Evolutionary conservation across 1,284 basidiomycete genomes (phyloP).

Genomic region (Cutaneotrichosporon cutaneum): DNA sequence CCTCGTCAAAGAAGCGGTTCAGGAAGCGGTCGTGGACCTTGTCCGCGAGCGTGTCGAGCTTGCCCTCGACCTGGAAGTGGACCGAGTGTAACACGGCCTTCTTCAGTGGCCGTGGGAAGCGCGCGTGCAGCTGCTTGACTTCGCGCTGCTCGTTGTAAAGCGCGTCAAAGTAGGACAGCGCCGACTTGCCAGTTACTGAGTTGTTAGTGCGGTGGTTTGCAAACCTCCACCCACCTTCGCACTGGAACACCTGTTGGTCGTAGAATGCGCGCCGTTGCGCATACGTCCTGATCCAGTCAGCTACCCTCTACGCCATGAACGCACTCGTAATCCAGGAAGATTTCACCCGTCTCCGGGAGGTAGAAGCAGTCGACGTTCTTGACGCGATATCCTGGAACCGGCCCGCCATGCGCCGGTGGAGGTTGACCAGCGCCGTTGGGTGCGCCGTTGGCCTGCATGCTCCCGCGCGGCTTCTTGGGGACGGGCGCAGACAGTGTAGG

Average conservation of each 20-base stretch:
- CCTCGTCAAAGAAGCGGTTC: slow-evolving; percentile 86
- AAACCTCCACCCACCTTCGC: slow-evolving; percentile 40
- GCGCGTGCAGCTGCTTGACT: slow-evolving; percentile 77
- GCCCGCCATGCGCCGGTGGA: neutral
- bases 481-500: slow-evolving; percentile 13
- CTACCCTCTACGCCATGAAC: slow-evolving; percentile 44
- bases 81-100: slow-evolving; percentile 83
- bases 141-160: slow-evolving; percentile 86
- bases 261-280: slow-evolving; percentile 90
- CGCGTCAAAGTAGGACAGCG: slow-evolving; percentile 91
- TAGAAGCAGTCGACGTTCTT: slow-evolving; percentile 70
- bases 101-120: slow-evolving; percentile 91
- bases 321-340: slow-evolving; percentile 91
- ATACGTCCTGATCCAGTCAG: slow-evolving; percentile 65
- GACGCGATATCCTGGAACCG: slow-evolving; percentile 21
- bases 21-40: slow-evolving; percentile 92
- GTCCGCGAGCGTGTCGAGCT: slow-evolving; percentile 91
- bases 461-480: neutral
- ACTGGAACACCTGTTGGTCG: slow-evolving; percentile 63
- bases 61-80: slow-evolving; percentile 95
- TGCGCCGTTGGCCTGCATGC: slow-evolving; percentile 20
- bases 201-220: neutral
- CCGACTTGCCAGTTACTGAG: slow-evolving; percentile 84
- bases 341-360: slow-evolving; percentile 87
- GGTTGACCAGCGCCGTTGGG: slow-evolving; percentile 3